Percentiles rank a stretch among this genome's conserved stretches.
Evolutionary conservation across 2,329 filamentous ascomycete species (phyloP).

Genomic region (Cercospora sp.): DNA sequence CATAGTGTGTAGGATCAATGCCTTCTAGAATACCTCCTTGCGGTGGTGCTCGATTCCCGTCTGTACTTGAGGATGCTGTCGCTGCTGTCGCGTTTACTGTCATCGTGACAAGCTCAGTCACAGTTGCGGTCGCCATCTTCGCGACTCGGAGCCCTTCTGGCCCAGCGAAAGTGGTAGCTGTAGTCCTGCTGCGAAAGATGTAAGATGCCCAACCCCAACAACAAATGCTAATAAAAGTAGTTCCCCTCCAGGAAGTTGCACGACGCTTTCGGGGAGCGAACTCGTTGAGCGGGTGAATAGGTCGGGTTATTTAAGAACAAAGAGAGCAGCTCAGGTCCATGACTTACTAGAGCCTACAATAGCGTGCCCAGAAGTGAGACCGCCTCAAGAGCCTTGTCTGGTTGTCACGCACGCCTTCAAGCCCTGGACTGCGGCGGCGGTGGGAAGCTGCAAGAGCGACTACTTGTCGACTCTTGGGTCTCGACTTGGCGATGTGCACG

Average conservation of each 20-base stretch:
- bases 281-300: not conserved
- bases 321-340: not conserved
- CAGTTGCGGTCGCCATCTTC: slow-evolving; percentile 26
- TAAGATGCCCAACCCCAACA: not conserved
- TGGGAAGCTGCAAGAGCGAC: not conserved
- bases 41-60: slow-evolving; percentile 46
- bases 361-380: slow-evolving; percentile 12
- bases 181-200: not conserved
- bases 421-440: slow-evolving; percentile 2
- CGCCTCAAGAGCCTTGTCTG: slow-evolving; percentile 5
- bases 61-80: slow-evolving; percentile 26
- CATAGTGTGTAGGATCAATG: slow-evolving; percentile 67
- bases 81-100: slow-evolving; percentile 25
- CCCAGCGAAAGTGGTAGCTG: not conserved
- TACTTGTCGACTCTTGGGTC: slow-evolving; percentile 9
- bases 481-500: slow-evolving; percentile 14
- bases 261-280: not conserved
- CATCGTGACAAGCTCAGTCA: slow-evolving; percentile 27
- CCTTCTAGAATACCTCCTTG: slow-evolving; percentile 74
- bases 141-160: slow-evolving; percentile 9
- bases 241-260: not conserved
- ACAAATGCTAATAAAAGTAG: not conserved
- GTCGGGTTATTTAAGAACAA: not conserved
- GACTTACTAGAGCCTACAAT: slow-evolving; percentile 14
- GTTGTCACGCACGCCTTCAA: slow-evolving; percentile 1